Base-by-base conservation (phyloP, 768 basidiomycete genomes). In the Collybia mongolica region DNA sequence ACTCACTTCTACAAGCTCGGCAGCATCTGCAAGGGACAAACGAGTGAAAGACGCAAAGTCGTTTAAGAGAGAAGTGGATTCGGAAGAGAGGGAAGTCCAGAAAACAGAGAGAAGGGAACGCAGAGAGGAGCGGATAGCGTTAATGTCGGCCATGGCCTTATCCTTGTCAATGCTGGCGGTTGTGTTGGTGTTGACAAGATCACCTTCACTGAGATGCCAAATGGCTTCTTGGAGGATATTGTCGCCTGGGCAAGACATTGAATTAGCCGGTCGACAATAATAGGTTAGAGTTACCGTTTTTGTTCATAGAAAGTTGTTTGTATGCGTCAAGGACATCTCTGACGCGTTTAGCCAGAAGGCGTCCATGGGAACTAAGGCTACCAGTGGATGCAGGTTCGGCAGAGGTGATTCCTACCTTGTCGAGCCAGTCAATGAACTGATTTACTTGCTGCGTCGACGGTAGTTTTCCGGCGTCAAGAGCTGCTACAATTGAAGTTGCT, bases 391-490 rank as follows among this genome's bases (percentile, higher is more conserved):
- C n/a, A 3, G 74, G 70, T 39, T 82, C 72, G 19, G 74, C 65
- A 36, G 74, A 70, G 6, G 80, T 64, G 51, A 84, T 67, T 8
- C 75, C 70, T 29, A 79, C 71, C 11, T 72, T 60, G 36, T 81
- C 78, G 40, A 81, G 58, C 73, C 75, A 82, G 60, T 86, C 79
- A 54, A 86, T 73, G 59, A 76, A 72, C 0, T 60, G 60, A 52
- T 73, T 73, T 35, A 80, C 55, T 60, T 90, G 88, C 23, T 76
- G 64, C 9, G 86, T 82, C 1, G 73, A 74, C 15, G 88, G 88
- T 3, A 88, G 69, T 60, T 90, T 90, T 18, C 85, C 85, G 15
- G 86, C 85, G 54, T 82, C 76, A 57, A 89, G 65, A 6, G 88
- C 88, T 41, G 84, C 88, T 49, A 84, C 61, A 20, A 88, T 58